A percentile compares a stretch with the other conserved stretches of the same genome.
Conservation (phyloP, 73 alveolate genomes). For the Stentor roeselii region DNA sequence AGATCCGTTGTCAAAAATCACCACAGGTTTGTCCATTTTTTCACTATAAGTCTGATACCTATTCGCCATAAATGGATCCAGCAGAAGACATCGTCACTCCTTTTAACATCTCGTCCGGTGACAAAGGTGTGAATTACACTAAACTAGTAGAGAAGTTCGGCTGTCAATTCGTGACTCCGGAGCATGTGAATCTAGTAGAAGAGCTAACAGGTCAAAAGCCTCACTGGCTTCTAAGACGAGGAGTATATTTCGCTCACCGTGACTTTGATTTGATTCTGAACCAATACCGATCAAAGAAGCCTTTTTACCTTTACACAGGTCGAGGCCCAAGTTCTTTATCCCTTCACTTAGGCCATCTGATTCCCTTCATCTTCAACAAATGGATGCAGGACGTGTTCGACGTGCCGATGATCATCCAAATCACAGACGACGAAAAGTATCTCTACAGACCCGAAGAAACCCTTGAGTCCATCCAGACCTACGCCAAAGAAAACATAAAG, state of each 20-base stretch:
- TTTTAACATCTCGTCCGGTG: constrained; percentile 68
- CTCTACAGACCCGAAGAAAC: constrained; percentile 67
- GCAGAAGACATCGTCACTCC: constrained; percentile 73
- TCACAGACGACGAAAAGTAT: constrained; percentile 99
- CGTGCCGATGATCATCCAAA: constrained; percentile 97
- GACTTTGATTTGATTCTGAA: constrained; percentile 85
- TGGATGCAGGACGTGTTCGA: constrained; percentile 98
- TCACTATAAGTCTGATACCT: too few relatives aligned
- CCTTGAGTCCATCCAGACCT: constrained; percentile 71
- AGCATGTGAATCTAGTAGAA: constrained; percentile 62
- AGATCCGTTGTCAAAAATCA: constrained; percentile 92
- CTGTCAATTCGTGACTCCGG: constrained; percentile 57
- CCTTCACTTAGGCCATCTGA: constrained; percentile 90
- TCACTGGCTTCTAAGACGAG: constrained; percentile 97
- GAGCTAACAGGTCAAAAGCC: constrained; percentile 81
- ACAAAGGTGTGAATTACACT: constrained; percentile 73
- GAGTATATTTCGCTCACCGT: constrained; percentile 98
- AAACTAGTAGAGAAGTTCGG: constrained; percentile 80
- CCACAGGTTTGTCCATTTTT: constrained; percentile 51
- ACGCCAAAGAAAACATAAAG: constrained; percentile 92
- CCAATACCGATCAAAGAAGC: constrained; percentile 80
- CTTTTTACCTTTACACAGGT: constrained; percentile 98
- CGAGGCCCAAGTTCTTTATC: constrained; percentile 98
- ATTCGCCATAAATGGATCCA: too few relatives aligned
- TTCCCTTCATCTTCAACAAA: constrained; percentile 84